Percentiles rank a stretch among this genome's conserved stretches.
phyloP scores from a whole-genome alignment of 2,329 filamentous ascomycete species.

The Phaeosphaeria sp. region DNA sequence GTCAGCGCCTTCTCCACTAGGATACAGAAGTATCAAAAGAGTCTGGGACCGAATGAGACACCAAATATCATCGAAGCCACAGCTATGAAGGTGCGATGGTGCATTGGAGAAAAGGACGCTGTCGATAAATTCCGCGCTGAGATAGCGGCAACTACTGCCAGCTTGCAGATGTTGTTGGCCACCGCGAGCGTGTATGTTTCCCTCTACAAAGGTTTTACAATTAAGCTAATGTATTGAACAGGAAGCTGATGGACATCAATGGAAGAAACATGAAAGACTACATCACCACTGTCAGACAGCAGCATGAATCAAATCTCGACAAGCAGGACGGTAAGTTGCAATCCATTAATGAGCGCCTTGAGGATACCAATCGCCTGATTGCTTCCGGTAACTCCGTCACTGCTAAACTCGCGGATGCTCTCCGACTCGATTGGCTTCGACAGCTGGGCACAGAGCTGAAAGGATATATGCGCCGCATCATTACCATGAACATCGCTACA shows the following conservation, averaged over 20 bases:
- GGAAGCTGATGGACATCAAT: constrained; percentile 7
- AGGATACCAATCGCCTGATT: constrained; percentile 2
- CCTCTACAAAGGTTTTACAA: background rate
- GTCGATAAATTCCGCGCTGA: constrained; percentile 16
- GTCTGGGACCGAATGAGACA: constrained; percentile 4
- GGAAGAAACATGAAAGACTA: constrained; percentile 6
- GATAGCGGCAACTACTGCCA: constrained; percentile 9
- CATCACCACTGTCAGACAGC: background rate
- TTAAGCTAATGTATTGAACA: background rate
- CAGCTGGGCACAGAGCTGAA: constrained; percentile 14
- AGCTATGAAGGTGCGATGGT: constrained; percentile 15
- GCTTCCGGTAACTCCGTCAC: background rate
- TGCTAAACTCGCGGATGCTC: constrained; percentile 4
- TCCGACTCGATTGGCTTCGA: constrained; percentile 11
- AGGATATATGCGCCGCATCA: background rate
- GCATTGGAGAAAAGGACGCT: constrained; percentile 15
- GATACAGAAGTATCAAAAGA: constrained; percentile 10
- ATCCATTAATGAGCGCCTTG: background rate
- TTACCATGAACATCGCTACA: constrained; percentile 14
- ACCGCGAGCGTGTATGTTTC: constrained; percentile 12
- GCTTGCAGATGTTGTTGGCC: constrained; percentile 15
- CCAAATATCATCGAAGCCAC: constrained; percentile 3
- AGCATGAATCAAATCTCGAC: background rate
- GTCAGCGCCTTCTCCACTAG: constrained; percentile 5
- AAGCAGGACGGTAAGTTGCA: background rate